Percentiles rank a stretch among this genome's conserved stretches.
phyloP scores from a whole-genome alignment of 768 basidiomycete genomes.

The Botryobasidium botryosum region DNA sequence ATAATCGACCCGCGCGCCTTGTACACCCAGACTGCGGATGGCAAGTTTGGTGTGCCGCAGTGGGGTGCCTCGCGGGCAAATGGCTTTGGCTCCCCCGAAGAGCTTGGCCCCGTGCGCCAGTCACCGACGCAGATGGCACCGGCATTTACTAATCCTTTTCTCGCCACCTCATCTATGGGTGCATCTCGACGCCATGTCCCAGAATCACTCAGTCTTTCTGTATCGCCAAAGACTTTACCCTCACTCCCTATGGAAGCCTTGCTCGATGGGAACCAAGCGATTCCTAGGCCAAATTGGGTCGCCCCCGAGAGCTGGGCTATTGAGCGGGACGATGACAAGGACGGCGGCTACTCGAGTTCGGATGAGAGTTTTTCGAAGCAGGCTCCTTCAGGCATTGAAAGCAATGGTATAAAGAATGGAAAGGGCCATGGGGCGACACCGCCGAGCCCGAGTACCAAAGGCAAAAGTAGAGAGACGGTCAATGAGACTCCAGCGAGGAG shows the following conservation, averaged over 20 bases:
- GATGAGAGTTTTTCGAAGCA: slow-evolving; percentile 20
- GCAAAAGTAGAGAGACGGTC: background rate
- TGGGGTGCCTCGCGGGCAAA: background rate
- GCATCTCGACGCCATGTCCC: background rate
- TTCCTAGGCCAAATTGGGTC: slow-evolving; percentile 30
- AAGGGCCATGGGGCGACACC: too few species aligned
- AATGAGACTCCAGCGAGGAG: background rate
- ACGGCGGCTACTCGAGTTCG: slow-evolving; percentile 27
- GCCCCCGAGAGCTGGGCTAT: slow-evolving; percentile 70
- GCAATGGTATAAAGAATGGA: too few species aligned
- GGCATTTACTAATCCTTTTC: slow-evolving; percentile 12
- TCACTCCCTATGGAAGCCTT: background rate
- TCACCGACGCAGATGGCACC: slow-evolving; percentile 5
- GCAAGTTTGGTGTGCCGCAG: background rate
- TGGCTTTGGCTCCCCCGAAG: background rate
- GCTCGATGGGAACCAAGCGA: slow-evolving; percentile 16
- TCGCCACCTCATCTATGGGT: slow-evolving; percentile 4
- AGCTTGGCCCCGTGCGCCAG: background rate
- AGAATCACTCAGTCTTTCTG: slow-evolving; percentile 5
- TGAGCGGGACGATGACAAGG: slow-evolving; percentile 29
- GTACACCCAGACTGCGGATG: background rate
- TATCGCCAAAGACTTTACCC: slow-evolving; percentile 6
- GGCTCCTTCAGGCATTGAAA: background rate
- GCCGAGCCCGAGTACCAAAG: background rate
- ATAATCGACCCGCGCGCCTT: slow-evolving; percentile 36